phyloP scores from a whole-genome alignment of 1,139 yeast genomes.

The Blastobotrys ciferrii region DNA sequence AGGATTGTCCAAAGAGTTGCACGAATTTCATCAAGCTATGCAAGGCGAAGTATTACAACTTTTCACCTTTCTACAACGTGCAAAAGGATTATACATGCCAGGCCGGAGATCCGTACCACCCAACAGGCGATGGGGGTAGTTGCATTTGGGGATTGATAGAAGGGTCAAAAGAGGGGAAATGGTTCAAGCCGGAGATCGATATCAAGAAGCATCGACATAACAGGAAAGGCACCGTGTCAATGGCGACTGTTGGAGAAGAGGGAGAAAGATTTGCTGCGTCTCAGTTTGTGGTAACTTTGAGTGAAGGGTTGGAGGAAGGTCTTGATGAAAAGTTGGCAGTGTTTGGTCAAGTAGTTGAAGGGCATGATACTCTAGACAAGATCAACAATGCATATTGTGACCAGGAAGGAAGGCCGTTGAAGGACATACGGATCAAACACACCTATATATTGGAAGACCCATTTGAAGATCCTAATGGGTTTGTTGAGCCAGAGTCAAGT shows the following conservation, averaged over 20 bases:
- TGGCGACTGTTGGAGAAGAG: conserved; percentile 29
- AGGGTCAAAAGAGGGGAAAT: conserved; percentile 24
- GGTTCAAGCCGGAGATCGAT: conserved; percentile 21
- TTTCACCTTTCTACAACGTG: conserved; percentile 49
- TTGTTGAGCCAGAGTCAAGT: conserved; percentile 27
- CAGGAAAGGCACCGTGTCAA: conserved; percentile 43
- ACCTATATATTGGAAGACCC: conserved; percentile 56
- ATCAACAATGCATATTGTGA: conserved; percentile 46
- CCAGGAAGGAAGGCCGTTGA: conserved; percentile 42
- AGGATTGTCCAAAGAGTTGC: conserved; percentile 42
- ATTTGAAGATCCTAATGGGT: conserved; percentile 42
- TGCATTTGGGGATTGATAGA: conserved; percentile 39
- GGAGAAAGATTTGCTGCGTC: conserved; percentile 31
- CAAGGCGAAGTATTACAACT: conserved; percentile 52
- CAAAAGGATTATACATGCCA: conserved; percentile 41
- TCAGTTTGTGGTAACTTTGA: conserved; percentile 36
- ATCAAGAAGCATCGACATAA: conserved; percentile 24
- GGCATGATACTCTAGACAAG: conserved; percentile 44
- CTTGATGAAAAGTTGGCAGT: conserved; percentile 29
- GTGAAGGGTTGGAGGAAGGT: conserved; percentile 24
- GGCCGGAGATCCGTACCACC: conserved; percentile 51
- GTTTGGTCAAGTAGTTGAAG: conserved; percentile 57
- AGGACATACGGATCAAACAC: conserved; percentile 53
- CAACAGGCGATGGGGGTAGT: conserved; percentile 38
- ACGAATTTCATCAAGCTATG: conserved; percentile 56